Percentiles rank a stretch among this genome's conserved stretches.
Conservation (phyloP, 2,329 filamentous ascomycete genomes). For the Trichophyton rubrum region DNA sequence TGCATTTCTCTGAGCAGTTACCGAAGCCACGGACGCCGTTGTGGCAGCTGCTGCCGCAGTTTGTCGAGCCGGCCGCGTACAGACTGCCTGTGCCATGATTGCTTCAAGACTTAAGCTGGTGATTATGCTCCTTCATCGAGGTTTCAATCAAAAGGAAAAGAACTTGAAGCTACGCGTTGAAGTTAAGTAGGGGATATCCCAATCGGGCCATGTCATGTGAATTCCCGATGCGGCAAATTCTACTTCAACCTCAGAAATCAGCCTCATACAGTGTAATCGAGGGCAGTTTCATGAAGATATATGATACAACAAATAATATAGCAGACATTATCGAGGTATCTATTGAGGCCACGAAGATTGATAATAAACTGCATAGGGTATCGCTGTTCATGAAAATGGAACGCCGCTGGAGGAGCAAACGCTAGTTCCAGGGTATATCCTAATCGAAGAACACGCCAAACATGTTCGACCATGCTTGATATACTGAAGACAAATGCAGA, state of each 20-base stretch:
- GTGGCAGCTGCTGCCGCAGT: neutral
- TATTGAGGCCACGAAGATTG: neutral
- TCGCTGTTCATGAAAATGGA: neutral
- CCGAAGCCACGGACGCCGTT: neutral
- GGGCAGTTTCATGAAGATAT: neutral
- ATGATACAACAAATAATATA: neutral
- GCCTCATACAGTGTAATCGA: neutral
- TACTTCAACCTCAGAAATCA: neutral
- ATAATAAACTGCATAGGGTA: neutral
- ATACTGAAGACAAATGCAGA: neutral
- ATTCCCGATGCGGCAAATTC: neutral
- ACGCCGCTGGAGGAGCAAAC: neutral
- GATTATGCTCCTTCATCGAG: neutral
- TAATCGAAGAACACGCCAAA: neutral
- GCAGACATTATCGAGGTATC: neutral
- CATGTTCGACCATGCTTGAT: neutral
- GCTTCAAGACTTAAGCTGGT: neutral
- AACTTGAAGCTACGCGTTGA: neutral
- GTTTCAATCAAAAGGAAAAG: neutral
- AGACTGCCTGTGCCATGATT: neutral
- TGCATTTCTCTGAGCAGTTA: neutral
- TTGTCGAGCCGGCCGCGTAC: neutral
- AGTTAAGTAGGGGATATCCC: neutral
- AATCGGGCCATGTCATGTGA: conserved; percentile 6
- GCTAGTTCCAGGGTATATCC: neutral